phyloP scores from a whole-genome alignment of 2,329 filamentous ascomycete species.

The Stemphylium lycopersici region DNA sequence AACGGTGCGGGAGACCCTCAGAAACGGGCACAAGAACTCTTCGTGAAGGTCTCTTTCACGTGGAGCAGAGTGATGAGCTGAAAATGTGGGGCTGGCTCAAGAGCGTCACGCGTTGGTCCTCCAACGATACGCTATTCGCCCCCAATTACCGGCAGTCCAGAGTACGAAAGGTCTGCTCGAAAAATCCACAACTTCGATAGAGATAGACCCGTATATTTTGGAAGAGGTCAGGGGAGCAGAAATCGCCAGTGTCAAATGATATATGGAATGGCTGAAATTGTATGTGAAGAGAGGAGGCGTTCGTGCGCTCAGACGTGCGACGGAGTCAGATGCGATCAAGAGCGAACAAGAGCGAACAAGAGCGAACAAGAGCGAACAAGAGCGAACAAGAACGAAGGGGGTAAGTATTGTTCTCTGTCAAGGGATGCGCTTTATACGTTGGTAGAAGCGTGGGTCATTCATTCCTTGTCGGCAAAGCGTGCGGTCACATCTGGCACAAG shows the following conservation, averaged over 20 bases:
- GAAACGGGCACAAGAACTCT: not conserved
- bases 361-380: not conserved
- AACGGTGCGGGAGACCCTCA: not conserved
- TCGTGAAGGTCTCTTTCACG: not conserved
- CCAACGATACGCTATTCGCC: not conserved
- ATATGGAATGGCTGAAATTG: not conserved
- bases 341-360: not conserved
- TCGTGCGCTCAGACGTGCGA: not conserved
- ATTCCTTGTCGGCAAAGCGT: not conserved
- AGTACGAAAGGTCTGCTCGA: no score
- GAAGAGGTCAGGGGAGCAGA: no score
- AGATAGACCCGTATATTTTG: not conserved
- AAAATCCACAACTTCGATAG: not conserved
- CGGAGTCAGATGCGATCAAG: not conserved
- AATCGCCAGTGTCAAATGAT: not conserved
- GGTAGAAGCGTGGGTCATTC: not conserved
- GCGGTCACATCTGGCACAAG: conserved; percentile 10
- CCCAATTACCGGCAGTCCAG: not conserved
- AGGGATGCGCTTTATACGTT: not conserved
- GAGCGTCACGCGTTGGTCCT: not conserved
- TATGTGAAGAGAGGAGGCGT: conserved; percentile 2
- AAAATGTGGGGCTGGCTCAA: not conserved
- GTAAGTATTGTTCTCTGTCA: conserved; percentile 1
- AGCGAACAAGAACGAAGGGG: not conserved
- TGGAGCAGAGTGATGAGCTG: no score